These are phyloP conservation scores for Holtermannia corniformis DNA, from an alignment of 768 basidiomycete species.

Conservation along the genomic window DNA sequence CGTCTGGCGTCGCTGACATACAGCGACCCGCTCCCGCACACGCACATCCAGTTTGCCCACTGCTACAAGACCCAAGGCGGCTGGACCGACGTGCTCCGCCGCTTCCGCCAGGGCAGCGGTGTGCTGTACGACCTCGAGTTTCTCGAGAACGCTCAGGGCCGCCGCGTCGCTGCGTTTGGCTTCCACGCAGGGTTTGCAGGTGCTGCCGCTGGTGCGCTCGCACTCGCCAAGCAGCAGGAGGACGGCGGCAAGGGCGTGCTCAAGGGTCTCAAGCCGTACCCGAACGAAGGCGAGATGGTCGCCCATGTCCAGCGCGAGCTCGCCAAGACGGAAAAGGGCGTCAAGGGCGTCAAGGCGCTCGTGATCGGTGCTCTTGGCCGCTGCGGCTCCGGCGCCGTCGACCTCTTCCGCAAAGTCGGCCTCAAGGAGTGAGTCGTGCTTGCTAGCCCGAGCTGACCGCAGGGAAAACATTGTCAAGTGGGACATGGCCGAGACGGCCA, in stretches of 20 bases:
- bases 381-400: conserved; percentile 89
- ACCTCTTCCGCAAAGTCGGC: conserved; percentile 92
- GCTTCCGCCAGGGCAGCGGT: conserved; percentile 72
- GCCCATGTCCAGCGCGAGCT: conserved; percentile 55
- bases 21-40: conserved; percentile 70
- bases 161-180: conserved; percentile 90
- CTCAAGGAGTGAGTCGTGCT: conserved; percentile 64
- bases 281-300: conserved; percentile 78
- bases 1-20: background rate
- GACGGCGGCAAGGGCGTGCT: conserved; percentile 48
- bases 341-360: conserved; percentile 57
- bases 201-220: conserved; percentile 69
- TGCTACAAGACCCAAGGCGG: conserved; percentile 94
- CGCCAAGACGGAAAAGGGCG: conserved; percentile 48
- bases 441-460: conserved; percentile 5
- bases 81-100: conserved; percentile 73
- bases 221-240: conserved; percentile 57
- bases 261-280: conserved; percentile 66
- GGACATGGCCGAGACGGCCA: conserved; percentile 94
- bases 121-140: conserved; percentile 94
- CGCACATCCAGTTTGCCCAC: conserved; percentile 96
- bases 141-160: conserved; percentile 65
- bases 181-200: conserved; percentile 99
- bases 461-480: conserved; percentile 93
- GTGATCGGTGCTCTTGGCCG: conserved; percentile 94